These are phyloP conservation scores for Elaeis guineensis DNA, from an alignment of 176 grass and related monocot species.

Conservation along the genomic window DNA sequence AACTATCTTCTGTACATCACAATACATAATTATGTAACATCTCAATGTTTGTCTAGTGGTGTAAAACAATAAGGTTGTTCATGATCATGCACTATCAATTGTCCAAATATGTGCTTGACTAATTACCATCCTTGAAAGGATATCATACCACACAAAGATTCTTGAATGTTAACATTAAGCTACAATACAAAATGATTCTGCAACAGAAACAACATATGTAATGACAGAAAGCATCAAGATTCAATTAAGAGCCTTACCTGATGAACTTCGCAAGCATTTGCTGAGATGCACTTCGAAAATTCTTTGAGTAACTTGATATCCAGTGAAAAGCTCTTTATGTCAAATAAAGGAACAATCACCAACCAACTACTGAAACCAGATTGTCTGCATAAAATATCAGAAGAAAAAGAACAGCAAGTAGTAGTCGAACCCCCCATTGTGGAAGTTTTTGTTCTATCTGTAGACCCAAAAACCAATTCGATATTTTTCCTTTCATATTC, in stretches of 20 bases:
- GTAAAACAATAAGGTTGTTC: too few relatives aligned
- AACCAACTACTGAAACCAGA: conserved; percentile 51
- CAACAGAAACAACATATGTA: too few relatives aligned
- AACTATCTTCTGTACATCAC: too few relatives aligned
- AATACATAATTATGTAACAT: too few relatives aligned
- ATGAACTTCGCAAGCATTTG: conserved; percentile 34
- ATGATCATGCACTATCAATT: too few relatives aligned
- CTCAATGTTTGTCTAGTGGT: too few relatives aligned
- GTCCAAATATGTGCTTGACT: too few relatives aligned
- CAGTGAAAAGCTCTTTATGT: conserved; percentile 76
- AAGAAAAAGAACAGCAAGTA: conserved; percentile 57
- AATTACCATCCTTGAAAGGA: too few relatives aligned
- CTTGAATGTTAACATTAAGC: too few relatives aligned
- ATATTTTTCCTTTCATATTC: conserved; percentile 44
- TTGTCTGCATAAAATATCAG: conserved; percentile 31
- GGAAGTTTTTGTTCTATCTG: conserved; percentile 11
- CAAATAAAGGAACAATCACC: conserved; percentile 61
- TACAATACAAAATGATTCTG: too few relatives aligned
- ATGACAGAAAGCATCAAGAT: too few relatives aligned
- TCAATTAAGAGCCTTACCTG: conserved; percentile 35
- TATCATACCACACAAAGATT: too few relatives aligned
- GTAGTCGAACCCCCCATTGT: conserved; percentile 17
- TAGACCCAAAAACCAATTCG: conserved; percentile 29
- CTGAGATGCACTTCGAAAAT: conserved; percentile 37
- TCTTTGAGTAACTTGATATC: conserved; percentile 61